phyloP scores from a whole-genome alignment of 2,329 filamentous ascomycete genomes.

The Fusarium sp. region DNA sequence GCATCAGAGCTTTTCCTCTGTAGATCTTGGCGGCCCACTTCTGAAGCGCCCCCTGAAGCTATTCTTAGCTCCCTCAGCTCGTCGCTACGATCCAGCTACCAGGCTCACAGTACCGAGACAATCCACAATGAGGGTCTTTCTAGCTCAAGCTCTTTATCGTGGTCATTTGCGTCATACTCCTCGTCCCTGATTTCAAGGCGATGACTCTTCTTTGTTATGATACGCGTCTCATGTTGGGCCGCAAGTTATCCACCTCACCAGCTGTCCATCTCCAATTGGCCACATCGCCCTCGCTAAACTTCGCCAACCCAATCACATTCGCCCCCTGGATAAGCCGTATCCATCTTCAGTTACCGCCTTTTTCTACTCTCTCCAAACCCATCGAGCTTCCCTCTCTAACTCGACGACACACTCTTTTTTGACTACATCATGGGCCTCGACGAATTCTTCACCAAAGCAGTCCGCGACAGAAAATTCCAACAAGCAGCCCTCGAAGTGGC shows the following conservation, averaged over 20 bases:
- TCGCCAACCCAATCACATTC: neutral
- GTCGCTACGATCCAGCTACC: neutral
- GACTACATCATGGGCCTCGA: conserved; percentile 25
- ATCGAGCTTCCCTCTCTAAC: neutral
- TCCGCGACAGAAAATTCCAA: conserved; percentile 29
- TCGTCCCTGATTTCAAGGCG: neutral
- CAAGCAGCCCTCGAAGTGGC: conserved; percentile 28
- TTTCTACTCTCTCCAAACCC: conserved; percentile 17
- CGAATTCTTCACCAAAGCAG: conserved; percentile 25
- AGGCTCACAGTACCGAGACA: neutral
- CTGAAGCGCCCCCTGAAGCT: neutral
- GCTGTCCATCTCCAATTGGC: conserved; percentile 25
- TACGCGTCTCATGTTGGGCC: conserved; percentile 28
- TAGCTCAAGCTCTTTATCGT: neutral
- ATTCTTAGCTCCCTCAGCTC: neutral
- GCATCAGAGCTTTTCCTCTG: neutral
- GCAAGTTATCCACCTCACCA: conserved; percentile 21
- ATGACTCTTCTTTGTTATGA: conserved; percentile 19
- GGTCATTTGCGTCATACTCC: conserved; percentile 5
- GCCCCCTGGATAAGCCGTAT: conserved; percentile 12
- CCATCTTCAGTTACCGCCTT: conserved; percentile 34
- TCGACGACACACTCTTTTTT: neutral
- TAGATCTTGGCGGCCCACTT: neutral
- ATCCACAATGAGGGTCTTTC: neutral
- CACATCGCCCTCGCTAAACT: neutral